phyloP scores from a whole-genome alignment of 2,329 filamentous ascomycete species.

The Epichloe baconii region DNA sequence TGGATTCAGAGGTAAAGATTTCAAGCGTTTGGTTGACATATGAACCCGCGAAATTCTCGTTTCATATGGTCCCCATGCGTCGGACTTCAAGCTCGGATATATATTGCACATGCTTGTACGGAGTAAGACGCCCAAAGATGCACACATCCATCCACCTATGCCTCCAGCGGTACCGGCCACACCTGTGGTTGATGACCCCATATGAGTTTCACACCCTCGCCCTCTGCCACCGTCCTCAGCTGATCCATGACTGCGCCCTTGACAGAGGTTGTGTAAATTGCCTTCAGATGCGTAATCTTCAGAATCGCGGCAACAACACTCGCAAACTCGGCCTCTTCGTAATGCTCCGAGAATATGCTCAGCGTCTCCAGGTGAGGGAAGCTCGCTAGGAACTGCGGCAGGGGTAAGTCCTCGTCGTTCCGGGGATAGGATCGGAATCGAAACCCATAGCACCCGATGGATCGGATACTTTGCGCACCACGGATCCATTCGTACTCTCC shows the following conservation, averaged over 20 bases:
- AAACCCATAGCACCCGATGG: conserved; percentile 23
- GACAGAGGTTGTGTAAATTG: conserved; percentile 20
- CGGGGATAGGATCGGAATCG: conserved; percentile 18
- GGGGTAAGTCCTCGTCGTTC: conserved; percentile 16
- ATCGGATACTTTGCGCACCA: conserved; percentile 19
- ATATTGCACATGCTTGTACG: too few species aligned
- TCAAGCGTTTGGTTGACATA: not conserved
- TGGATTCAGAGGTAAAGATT: not conserved
- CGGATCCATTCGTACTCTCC: conserved; percentile 22
- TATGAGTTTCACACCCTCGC: conserved; percentile 16
- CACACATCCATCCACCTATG: not conserved
- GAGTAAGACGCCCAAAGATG: not conserved
- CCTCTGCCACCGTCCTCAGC: conserved; percentile 12
- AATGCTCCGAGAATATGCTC: conserved; percentile 20
- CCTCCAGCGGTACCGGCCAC: conserved; percentile 18
- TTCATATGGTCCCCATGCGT: too few species aligned
- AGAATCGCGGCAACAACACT: conserved; percentile 18
- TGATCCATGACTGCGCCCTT: conserved; percentile 19
- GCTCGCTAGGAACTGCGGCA: conserved; percentile 21
- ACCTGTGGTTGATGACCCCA: conserved; percentile 16
- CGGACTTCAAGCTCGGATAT: too few species aligned
- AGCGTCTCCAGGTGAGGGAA: conserved; percentile 24
- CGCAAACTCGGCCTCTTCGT: conserved; percentile 17
- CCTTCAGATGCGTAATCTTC: conserved; percentile 18
- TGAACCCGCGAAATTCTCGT: too few species aligned